phyloP scores from a whole-genome alignment of 1,139 yeast genomes.

The Maudiozyma humilis region DNA sequence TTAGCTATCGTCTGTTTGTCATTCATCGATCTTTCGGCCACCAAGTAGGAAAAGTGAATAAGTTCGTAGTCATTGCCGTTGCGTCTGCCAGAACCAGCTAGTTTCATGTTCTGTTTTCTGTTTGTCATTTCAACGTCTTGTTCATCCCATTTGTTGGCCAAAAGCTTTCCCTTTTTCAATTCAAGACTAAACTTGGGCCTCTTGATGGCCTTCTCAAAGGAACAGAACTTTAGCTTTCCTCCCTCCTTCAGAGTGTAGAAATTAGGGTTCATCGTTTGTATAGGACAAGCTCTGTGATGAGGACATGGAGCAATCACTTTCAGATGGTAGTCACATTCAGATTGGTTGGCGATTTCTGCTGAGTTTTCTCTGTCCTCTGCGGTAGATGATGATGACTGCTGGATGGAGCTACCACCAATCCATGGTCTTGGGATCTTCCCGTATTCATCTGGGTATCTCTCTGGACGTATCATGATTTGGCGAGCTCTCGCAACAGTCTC shows the following conservation, averaged over 20 bases:
- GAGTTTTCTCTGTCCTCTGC: constrained; percentile 29
- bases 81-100: constrained; percentile 62
- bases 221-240: constrained; percentile 62
- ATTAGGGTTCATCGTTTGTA: constrained; percentile 69
- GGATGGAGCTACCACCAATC: constrained; percentile 42
- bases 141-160: constrained; percentile 67
- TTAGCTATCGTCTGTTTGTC: constrained; percentile 26
- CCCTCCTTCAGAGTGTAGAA: constrained; percentile 57
- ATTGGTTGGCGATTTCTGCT: constrained; percentile 18
- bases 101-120: constrained; percentile 32
- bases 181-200: constrained; percentile 76
- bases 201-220: constrained; percentile 61
- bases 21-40: constrained; percentile 50
- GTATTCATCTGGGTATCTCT: constrained; percentile 44
- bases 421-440: constrained; percentile 71
- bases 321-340: constrained; percentile 40
- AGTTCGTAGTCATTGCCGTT: constrained; percentile 65
- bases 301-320: constrained; percentile 81
- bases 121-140: constrained; percentile 47
- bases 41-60: constrained; percentile 68
- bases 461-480: constrained; percentile 81
- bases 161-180: constrained; percentile 67
- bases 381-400: constrained; percentile 10
- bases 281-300: constrained; percentile 81
- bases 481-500: constrained; percentile 86